phyloP scores from a whole-genome alignment of 2,329 filamentous ascomycete species.

The Fusarium robinianum region DNA sequence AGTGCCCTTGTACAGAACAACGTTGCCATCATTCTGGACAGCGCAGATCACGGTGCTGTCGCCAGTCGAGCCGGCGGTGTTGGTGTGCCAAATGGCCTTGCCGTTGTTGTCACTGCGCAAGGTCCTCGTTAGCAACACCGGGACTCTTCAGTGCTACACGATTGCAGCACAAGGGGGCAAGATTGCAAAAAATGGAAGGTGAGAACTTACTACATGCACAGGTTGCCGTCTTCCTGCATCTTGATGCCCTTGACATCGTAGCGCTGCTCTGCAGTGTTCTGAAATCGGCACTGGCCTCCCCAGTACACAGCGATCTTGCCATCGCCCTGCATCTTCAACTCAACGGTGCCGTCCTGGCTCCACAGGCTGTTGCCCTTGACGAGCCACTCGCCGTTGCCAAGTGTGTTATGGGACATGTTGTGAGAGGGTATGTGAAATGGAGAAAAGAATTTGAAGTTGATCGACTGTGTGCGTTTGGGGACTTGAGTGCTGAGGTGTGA shows the following conservation, averaged over 20 bases:
- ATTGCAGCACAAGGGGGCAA: background rate
- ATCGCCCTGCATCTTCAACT: constrained; percentile 41
- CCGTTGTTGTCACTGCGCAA: constrained; percentile 20
- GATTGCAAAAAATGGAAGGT: background rate
- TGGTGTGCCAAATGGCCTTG: constrained; percentile 34
- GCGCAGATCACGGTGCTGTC: constrained; percentile 29
- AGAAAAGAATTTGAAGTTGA: background rate
- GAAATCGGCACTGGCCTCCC: constrained; percentile 37
- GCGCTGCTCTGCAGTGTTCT: constrained; percentile 37
- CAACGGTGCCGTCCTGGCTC: constrained; percentile 38
- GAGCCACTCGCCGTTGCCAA: constrained; percentile 42
- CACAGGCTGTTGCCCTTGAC: constrained; percentile 36
- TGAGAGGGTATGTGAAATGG: background rate
- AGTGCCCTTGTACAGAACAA: constrained; percentile 41
- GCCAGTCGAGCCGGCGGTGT: constrained; percentile 30
- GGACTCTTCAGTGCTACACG: background rate
- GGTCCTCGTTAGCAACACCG: background rate
- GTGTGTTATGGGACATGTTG: constrained; percentile 26
- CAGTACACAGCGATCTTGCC: constrained; percentile 40
- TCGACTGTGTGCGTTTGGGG: background rate
- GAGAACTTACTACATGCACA: constrained; percentile 40
- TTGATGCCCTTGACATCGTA: constrained; percentile 37
- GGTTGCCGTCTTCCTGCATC: constrained; percentile 41
- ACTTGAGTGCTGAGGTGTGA: background rate
- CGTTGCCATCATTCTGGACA: constrained; percentile 42